These are phyloP conservation scores for Hyphodiscus hymeniophilus DNA, from an alignment of 495 filamentous ascomycete genomes.

Conservation along the genomic window DNA sequence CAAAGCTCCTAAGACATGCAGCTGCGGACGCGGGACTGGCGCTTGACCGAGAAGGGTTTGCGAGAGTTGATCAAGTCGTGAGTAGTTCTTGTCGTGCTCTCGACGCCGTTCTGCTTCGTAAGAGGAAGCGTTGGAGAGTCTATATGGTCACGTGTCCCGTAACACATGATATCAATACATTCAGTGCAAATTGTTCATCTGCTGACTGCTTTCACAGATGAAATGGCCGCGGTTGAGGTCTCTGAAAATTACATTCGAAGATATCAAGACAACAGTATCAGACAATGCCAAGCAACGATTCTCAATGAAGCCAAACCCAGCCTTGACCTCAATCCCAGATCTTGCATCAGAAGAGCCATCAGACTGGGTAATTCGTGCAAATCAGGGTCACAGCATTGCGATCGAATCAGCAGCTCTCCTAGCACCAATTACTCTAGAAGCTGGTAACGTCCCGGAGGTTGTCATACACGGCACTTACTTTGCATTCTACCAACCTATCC, in stretches of 20 bases:
- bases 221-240: constrained; percentile 49
- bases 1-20: constrained; percentile 72
- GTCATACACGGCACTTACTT: constrained; percentile 88
- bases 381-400: constrained; percentile 77
- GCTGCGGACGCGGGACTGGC: constrained; percentile 69
- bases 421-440: constrained; percentile 47
- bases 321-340: constrained; percentile 26
- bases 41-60: constrained; percentile 73
- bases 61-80: constrained; percentile 69
- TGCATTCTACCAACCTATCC: constrained; percentile 62
- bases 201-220: constrained; percentile 18
- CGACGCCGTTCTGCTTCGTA: neutral
- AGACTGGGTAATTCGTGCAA: constrained; percentile 84
- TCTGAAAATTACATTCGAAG: constrained; percentile 61
- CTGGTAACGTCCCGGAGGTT: constrained; percentile 45
- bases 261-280: constrained; percentile 61
- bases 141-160: neutral
- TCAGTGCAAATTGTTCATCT: too few species aligned
- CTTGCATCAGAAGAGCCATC: constrained; percentile 36
- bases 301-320: constrained; percentile 41
- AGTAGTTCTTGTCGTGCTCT: constrained; percentile 27
- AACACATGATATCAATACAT: too few species aligned
- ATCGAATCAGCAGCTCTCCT: constrained; percentile 63
- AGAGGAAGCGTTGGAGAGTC: neutral
- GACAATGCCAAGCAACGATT: constrained; percentile 90